Evolutionary conservation across 2,329 filamentous ascomycete species (phyloP).

Genomic region (Aureobasidium sp.): DNA sequence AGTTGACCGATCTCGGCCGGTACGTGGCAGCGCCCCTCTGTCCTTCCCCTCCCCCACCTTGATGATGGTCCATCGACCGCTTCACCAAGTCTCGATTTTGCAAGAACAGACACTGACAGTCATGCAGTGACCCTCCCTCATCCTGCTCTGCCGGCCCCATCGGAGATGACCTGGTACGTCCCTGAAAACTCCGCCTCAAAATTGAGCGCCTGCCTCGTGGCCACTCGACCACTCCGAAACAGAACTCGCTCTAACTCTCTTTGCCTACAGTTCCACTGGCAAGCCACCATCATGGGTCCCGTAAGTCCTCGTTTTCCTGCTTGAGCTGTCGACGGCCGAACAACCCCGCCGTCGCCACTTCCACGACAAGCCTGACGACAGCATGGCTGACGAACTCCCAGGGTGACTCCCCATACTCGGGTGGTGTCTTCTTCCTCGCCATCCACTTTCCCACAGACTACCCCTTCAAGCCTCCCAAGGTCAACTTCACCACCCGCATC

Average conservation of each 20-base stretch:
- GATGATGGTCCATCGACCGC: conserved; percentile 4
- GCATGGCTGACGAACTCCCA: conserved; percentile 31
- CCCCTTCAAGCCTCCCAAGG: conserved; percentile 99
- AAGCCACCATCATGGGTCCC: conserved; percentile 99
- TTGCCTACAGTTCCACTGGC: conserved; percentile 85
- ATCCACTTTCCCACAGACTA: conserved; percentile 99
- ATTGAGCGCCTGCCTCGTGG: conserved; percentile 13
- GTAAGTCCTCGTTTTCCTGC: conserved; percentile 51
- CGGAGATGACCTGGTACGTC: conserved; percentile 92
- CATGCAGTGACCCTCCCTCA: conserved; percentile 82
- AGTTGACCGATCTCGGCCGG: conserved; percentile 84
- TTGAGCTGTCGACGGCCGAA: neutral
- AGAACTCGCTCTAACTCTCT: conserved; percentile 28
- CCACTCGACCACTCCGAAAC: conserved; percentile 13
- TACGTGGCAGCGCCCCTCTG: conserved; percentile 36
- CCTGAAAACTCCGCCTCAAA: conserved; percentile 16
- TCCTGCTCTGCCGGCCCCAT: conserved; percentile 97
- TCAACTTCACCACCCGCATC: conserved; percentile 99
- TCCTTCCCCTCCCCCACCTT: conserved; percentile 11
- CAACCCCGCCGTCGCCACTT: conserved; percentile 7
- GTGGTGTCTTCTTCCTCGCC: conserved; percentile 96
- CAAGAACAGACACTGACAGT: conserved; percentile 28
- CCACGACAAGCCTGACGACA: conserved; percentile 4
- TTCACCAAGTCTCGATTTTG: neutral
- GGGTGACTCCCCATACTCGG: conserved; percentile 95